Conservation (phyloP, 768 basidiomycete species). For the Chiua virens region DNA sequence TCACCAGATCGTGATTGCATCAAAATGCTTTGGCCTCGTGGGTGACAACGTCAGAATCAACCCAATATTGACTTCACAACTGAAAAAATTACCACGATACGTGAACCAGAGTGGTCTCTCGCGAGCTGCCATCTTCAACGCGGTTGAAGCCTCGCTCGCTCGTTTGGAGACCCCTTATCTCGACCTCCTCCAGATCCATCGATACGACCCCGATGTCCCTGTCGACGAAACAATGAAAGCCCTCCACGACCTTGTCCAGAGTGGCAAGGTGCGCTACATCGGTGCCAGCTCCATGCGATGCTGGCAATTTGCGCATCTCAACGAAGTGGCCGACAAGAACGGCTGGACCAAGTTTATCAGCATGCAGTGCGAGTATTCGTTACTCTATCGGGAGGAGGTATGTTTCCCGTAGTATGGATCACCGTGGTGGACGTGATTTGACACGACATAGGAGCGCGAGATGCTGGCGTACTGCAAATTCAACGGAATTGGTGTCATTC, state of each 20-base stretch:
- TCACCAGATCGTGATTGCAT: conserved; percentile 30
- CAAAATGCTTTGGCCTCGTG: conserved; percentile 27
- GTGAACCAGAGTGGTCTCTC: conserved; percentile 36
- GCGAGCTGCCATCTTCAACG: conserved; percentile 40
- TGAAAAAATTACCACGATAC: conserved; percentile 15
- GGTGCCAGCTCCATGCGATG: conserved; percentile 48
- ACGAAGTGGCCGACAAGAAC: conserved; percentile 43
- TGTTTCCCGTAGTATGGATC: background rate
- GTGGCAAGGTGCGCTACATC: conserved; percentile 51
- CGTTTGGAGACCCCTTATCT: conserved; percentile 38
- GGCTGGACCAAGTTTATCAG: conserved; percentile 56
- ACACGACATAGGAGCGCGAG: conserved; percentile 39
- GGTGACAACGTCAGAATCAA: background rate
- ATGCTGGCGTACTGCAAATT: conserved; percentile 46
- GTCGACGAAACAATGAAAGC: conserved; percentile 50
- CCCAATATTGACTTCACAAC: background rate
- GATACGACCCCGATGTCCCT: conserved; percentile 38
- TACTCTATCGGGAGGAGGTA: conserved; percentile 56
- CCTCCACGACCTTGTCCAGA: conserved; percentile 48
- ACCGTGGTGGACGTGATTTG: background rate
- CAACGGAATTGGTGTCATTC: conserved; percentile 53
- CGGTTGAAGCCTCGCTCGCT: conserved; percentile 35
- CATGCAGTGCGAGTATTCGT: conserved; percentile 55
- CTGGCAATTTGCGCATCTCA: conserved; percentile 46
- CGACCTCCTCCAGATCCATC: conserved; percentile 47